Evolutionary conservation across 345 rosid species (phyloP).

Genomic region (Hibiscus syriacus): DNA sequence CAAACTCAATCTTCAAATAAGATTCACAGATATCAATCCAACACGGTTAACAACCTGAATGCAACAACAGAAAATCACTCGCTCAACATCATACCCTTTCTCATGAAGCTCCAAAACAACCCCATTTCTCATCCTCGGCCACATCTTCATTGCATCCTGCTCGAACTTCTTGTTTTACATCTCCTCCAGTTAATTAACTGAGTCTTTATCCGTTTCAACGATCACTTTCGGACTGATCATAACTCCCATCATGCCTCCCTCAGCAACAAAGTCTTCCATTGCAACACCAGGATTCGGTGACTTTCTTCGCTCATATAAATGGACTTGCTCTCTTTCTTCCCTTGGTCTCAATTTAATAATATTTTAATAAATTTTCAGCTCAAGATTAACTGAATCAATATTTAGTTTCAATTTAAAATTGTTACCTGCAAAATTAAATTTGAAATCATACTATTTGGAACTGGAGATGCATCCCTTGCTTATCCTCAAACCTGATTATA

Average conservation of each 20-base stretch:
- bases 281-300: constrained; percentile 92
- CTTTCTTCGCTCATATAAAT: constrained; percentile 65
- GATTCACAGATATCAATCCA: neutral
- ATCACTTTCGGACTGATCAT: constrained; percentile 66
- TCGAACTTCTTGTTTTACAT: constrained; percentile 70
- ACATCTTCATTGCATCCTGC: constrained; percentile 66
- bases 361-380: no score
- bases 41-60: neutral
- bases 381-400: no score
- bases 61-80: constrained; percentile 6
- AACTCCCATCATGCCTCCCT: constrained; percentile 78
- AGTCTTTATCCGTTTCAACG: constrained; percentile 46
- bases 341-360: no score
- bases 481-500: no score
- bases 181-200: constrained; percentile 44
- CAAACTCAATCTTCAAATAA: neutral
- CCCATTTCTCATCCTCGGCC: constrained; percentile 89
- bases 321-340: constrained; percentile 75
- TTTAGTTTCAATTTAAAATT: no score
- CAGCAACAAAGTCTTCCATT: constrained; percentile 80
- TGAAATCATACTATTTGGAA: no score
- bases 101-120: constrained; percentile 75
- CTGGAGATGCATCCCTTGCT: no score
- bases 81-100: constrained; percentile 69
- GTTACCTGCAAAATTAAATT: no score